phyloP scores from a whole-genome alignment of 2,329 filamentous ascomycete species.

The Cladophialophora carrionii region DNA sequence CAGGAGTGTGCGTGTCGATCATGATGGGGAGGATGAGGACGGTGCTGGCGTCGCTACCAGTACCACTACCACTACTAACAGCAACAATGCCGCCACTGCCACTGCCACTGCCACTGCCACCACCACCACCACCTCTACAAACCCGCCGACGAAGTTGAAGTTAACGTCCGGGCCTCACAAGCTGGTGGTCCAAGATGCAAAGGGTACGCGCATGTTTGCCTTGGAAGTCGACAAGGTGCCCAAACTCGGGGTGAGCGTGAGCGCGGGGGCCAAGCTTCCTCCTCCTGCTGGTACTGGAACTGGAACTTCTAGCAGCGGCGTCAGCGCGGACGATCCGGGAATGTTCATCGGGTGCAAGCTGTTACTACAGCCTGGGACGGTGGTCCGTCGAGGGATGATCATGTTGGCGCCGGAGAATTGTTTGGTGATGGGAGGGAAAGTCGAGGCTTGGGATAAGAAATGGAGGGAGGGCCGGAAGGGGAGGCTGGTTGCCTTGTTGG shows the following conservation, averaged over 20 bases:
- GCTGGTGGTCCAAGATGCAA: constrained; percentile 78
- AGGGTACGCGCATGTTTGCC: constrained; percentile 69
- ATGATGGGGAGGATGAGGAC: constrained; percentile 44
- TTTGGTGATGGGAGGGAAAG: constrained; percentile 80
- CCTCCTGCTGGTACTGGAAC: not conserved
- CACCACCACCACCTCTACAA: too few species aligned
- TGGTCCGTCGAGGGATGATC: constrained; percentile 75
- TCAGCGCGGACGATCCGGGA: constrained; percentile 43
- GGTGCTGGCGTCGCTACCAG: constrained; percentile 30
- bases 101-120: too few species aligned
- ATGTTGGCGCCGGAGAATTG: constrained; percentile 72
- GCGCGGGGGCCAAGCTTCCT: constrained; percentile 21
- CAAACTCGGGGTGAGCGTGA: constrained; percentile 59
- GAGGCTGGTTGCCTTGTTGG: constrained; percentile 64
- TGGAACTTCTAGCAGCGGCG: not conserved
- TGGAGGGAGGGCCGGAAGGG: constrained; percentile 76
- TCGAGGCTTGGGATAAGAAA: constrained; percentile 75
- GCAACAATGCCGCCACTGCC: constrained; percentile 1
- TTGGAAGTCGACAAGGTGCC: constrained; percentile 71
- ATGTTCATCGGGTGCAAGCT: constrained; percentile 82
- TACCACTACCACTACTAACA: too few species aligned
- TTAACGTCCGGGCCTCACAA: constrained; percentile 68
- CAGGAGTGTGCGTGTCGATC: constrained; percentile 64
- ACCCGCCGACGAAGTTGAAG: constrained; percentile 28
- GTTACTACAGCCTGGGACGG: constrained; percentile 65